Percentiles rank a stretch among this genome's conserved stretches.
Conservation (phyloP, 2,329 filamentous ascomycete genomes). For the Aureobasidium sp. region DNA sequence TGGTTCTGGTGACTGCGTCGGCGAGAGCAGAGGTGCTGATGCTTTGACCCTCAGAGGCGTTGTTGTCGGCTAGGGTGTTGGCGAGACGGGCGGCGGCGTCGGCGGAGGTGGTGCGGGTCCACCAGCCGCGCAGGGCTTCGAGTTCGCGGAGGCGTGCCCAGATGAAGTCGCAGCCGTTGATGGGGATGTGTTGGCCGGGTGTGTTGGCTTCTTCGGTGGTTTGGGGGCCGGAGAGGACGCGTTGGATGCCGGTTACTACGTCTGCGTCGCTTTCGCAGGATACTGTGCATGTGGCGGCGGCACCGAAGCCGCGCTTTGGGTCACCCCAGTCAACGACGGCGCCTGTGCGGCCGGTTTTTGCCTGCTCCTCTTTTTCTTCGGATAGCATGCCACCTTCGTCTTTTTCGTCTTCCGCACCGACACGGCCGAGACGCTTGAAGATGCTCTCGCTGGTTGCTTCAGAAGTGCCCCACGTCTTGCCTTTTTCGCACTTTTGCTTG, state of each 20-base stretch:
- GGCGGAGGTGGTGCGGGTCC: conserved; percentile 42
- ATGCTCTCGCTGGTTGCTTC: conserved; percentile 79
- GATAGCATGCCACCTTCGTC: conserved; percentile 34
- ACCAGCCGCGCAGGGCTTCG: conserved; percentile 55
- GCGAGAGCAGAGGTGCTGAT: conserved; percentile 30
- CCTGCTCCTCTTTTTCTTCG: conserved; percentile 35
- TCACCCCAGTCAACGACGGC: conserved; percentile 89
- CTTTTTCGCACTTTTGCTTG: conserved; percentile 93
- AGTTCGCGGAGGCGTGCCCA: conserved; percentile 58
- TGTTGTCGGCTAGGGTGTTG: conserved; percentile 6
- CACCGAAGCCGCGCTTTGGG: conserved; percentile 55
- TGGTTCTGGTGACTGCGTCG: conserved; percentile 43
- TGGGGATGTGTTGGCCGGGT: conserved; percentile 34
- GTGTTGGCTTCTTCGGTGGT: background rate
- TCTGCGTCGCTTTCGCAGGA: conserved; percentile 52
- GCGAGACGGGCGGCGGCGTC: conserved; percentile 31
- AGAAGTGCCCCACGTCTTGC: conserved; percentile 73
- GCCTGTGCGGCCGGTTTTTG: conserved; percentile 47
- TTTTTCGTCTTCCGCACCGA: conserved; percentile 13
- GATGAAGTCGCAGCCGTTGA: conserved; percentile 53
- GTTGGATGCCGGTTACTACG: conserved; percentile 50
- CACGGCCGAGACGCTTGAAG: conserved; percentile 65
- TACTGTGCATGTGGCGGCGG: conserved; percentile 49
- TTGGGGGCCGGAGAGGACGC: conserved; percentile 40
- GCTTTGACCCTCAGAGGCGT: background rate